Conservation (phyloP, 2,329 filamentous ascomycete genomes). For the Talaromyces sp. region DNA sequence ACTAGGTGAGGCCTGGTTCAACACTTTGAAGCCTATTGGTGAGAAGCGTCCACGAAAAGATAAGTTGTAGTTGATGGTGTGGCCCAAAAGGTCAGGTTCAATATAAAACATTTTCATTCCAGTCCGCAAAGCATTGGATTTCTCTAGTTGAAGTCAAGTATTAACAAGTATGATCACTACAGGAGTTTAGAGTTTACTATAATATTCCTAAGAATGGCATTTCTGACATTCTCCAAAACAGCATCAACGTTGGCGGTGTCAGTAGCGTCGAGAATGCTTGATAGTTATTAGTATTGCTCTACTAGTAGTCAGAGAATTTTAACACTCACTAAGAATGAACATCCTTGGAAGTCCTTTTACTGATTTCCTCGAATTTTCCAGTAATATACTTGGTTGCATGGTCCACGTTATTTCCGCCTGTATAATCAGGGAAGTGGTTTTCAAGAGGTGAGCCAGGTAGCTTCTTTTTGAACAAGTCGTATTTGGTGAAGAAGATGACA, state of each 20-base stretch:
- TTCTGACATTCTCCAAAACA: too few species aligned
- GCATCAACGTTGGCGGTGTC: background rate
- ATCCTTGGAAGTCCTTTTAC: background rate
- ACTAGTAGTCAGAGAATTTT: background rate
- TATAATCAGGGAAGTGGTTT: background rate
- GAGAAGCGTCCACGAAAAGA: too few species aligned
- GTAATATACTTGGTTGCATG: background rate
- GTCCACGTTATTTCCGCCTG: background rate
- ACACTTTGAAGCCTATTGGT: too few species aligned
- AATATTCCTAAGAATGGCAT: too few species aligned
- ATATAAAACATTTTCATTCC: too few species aligned
- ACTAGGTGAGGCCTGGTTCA: too few species aligned
- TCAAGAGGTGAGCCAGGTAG: background rate
- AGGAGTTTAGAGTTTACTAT: too few species aligned
- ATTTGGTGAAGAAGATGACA: constrained; percentile 1
- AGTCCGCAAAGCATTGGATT: too few species aligned
- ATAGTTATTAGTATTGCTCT: background rate
- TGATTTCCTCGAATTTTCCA: background rate
- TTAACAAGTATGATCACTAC: too few species aligned
- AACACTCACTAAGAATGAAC: constrained; percentile 1
- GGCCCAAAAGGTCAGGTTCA: too few species aligned
- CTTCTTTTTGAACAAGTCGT: background rate
- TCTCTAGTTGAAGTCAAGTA: too few species aligned
- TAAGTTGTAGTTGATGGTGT: too few species aligned
- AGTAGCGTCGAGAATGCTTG: constrained; percentile 1